phyloP scores from a whole-genome alignment of 2,329 filamentous ascomycete genomes.

The Pezicula radicicola region DNA sequence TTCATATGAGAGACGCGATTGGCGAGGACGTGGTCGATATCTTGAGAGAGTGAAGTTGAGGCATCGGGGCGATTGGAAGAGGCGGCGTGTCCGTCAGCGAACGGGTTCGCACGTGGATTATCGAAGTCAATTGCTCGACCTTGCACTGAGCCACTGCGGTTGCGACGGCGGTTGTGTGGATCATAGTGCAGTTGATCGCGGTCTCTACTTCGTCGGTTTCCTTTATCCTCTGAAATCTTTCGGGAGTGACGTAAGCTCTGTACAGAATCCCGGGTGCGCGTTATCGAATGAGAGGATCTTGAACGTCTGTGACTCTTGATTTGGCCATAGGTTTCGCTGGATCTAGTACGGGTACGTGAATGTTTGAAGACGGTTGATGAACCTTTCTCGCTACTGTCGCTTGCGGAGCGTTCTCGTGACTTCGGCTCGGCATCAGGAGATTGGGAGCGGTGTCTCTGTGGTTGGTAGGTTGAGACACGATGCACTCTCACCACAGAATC shows the following conservation, averaged over 20 bases:
- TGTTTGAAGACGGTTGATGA: background rate
- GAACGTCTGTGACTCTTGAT: background rate
- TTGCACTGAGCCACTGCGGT: conserved; percentile 15
- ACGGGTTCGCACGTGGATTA: conserved; percentile 9
- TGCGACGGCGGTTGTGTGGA: conserved; percentile 8
- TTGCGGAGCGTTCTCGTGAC: background rate
- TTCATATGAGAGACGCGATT: background rate
- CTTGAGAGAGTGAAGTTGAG: background rate
- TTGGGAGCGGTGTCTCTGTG: conserved; percentile 8
- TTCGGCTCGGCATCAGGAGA: background rate
- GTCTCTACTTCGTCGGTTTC: conserved; percentile 10
- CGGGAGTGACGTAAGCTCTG: background rate
- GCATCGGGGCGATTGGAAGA: too few relatives aligned
- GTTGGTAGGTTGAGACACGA: conserved; percentile 9
- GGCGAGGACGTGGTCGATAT: background rate
- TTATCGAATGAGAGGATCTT: background rate
- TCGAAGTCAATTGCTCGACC: conserved; percentile 17
- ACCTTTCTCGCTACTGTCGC: background rate
- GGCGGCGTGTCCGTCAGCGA: background rate
- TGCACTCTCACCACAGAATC: conserved; percentile 8
- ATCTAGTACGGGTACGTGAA: background rate
- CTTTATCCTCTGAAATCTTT: conserved; percentile 1
- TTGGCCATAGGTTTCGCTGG: background rate
- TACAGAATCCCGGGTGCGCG: background rate
- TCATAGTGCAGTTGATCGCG: conserved; percentile 17